Evolutionary conservation across 371 early-diverging fungal genomes (phyloP), one percentile per base, ranked within the genome.

Genomic region (Lichtheimia corymbifera): DNA sequence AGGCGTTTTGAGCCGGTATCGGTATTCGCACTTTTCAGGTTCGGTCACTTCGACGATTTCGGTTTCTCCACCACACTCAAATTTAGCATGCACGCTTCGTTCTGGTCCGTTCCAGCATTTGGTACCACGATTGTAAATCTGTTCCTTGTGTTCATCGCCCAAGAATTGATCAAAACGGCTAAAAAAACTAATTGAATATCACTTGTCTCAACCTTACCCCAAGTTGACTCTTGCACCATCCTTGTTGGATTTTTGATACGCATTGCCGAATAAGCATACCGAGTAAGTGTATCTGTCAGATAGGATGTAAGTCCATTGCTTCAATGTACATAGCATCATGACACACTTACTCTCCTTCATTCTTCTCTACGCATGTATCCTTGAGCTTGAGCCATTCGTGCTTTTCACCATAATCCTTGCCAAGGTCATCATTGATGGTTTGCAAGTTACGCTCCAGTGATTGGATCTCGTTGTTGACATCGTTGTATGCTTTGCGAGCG

Each of bases 61-160:
- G 53, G 87, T 89, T 17, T 84, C 73, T 1, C 68, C 63, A 5
- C 94, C 93, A 67, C 97, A 97, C 59, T 77, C 76, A 56, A 80
- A 68, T 9, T 52, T 62, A 4, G 74, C 81, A 47, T 59, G 72
- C 15, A 80, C 81, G 59, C 81, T 80, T 50, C 98, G 83, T 35
- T 86, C 82, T 1, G 97, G 97, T 0, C 97, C 98, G 63, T 96
- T 93, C 97, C 98, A 97, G 77, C 98, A 97, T 52, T 81, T 77
- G 4, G 82, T 72, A 35, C 98, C 98, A 49, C 83, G 77, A 9
- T 68, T 72, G 68, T 91, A 94, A 50, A 71, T 59, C 64, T 91
- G 93, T 25, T 72, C 59, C 9, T 58, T 63, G 59, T 91, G 40
- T 14, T 72, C 71, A 58, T 66, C 67, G 12, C 70, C 68, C 27